Evolutionary conservation across 257 asterid species (phyloP).

Genomic region (Nicotiana attenuata): DNA sequence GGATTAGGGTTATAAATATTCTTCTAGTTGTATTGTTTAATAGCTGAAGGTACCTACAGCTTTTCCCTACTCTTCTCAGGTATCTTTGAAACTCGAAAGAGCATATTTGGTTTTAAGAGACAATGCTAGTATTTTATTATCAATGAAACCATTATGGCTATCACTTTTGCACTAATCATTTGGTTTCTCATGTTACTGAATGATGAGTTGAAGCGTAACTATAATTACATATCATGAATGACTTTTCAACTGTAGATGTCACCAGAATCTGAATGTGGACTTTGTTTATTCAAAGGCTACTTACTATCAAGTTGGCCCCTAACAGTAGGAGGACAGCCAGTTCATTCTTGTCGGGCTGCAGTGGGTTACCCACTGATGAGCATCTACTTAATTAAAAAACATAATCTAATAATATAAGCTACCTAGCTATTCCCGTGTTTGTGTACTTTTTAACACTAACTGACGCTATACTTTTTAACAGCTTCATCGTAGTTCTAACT

Average conservation of each 20-base stretch:
- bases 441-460: neutral
- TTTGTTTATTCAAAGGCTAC: conserved; percentile 2
- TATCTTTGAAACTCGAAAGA: neutral
- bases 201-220: neutral
- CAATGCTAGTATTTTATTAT: neutral
- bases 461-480: neutral
- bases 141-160: conserved; percentile 1
- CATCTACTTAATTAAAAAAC: neutral
- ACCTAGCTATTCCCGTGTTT: neutral
- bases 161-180: conserved; percentile 7
- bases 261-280: neutral
- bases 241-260: no score
- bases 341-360: conserved; percentile 9
- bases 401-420: neutral
- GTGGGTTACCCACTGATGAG: conserved; percentile 15
- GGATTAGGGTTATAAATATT: neutral
- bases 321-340: conserved; percentile 11
- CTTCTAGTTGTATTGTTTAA: conserved; percentile 6
- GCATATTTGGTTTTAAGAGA: neutral
- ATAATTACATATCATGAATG: neutral
- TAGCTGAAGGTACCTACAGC: neutral
- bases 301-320: conserved; percentile 8
- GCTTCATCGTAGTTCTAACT: neutral
- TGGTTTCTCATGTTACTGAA: conserved; percentile 14
- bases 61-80: neutral